phyloP scores from a whole-genome alignment of 2,329 filamentous ascomycete genomes.

The Scedosporium boydii region DNA sequence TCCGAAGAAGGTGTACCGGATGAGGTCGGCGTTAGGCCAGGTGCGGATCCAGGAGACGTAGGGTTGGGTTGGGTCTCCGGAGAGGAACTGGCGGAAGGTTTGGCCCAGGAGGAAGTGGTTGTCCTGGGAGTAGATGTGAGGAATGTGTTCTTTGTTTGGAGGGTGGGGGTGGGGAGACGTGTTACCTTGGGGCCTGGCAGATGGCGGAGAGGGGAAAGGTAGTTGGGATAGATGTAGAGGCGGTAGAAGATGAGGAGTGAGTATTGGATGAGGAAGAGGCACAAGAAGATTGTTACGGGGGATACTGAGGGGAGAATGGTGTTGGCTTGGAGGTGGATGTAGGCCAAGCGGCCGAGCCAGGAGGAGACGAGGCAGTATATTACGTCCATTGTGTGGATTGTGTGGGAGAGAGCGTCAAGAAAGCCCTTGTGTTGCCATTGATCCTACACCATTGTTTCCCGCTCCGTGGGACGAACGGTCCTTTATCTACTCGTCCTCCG shows the following conservation, averaged over 20 bases:
- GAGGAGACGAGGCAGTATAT: neutral
- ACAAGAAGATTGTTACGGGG: neutral
- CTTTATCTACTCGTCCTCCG: too few species aligned
- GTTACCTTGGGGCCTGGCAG: constrained; percentile 33
- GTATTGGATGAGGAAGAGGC: constrained; percentile 5
- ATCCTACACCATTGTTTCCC: too few species aligned
- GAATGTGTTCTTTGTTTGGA: neutral
- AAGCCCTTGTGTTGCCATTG: too few species aligned
- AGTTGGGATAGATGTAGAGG: constrained; percentile 30
- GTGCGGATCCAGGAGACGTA: constrained; percentile 17
- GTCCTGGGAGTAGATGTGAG: constrained; percentile 17
- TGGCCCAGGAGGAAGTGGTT: constrained; percentile 30
- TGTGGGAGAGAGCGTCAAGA: neutral
- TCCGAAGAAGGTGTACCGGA: constrained; percentile 18
- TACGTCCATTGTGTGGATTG: neutral
- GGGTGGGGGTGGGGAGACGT: too few species aligned
- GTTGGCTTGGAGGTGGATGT: neutral
- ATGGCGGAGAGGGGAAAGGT: constrained; percentile 31
- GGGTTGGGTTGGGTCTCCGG: constrained; percentile 16
- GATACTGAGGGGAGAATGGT: neutral
- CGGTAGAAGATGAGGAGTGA: constrained; percentile 16
- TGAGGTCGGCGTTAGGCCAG: constrained; percentile 17
- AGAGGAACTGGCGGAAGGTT: constrained; percentile 20
- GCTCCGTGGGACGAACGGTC: too few species aligned
- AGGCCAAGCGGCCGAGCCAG: neutral